These are phyloP conservation scores for Stromatinia cepivora DNA, from an alignment of 2,329 filamentous ascomycete genomes.

Conservation along the genomic window DNA sequence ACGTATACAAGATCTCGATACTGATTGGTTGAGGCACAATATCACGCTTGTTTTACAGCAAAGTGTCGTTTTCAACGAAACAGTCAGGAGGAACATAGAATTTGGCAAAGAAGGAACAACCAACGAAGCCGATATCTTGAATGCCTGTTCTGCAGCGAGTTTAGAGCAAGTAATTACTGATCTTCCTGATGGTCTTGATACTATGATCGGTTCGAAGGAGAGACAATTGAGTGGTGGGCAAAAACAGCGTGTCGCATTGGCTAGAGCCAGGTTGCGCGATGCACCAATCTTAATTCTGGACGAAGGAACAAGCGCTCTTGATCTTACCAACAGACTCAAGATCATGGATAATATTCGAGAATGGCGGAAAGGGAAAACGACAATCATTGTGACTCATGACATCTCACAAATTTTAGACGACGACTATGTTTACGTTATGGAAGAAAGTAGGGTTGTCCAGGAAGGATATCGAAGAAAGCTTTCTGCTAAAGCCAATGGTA, in stretches of 20 bases:
- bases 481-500: constrained; percentile 46
- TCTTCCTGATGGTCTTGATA: constrained; percentile 71
- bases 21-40: constrained; percentile 73
- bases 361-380: constrained; percentile 81
- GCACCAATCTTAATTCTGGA: constrained; percentile 82
- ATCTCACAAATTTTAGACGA: constrained; percentile 69
- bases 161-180: constrained; percentile 66
- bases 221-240: constrained; percentile 80
- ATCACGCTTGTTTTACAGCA: constrained; percentile 81
- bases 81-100: constrained; percentile 74
- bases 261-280: constrained; percentile 74
- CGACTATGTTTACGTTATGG: constrained; percentile 81
- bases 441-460: constrained; percentile 66
- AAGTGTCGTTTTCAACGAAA: constrained; percentile 79
- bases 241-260: constrained; percentile 76
- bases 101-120: constrained; percentile 62
- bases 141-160: constrained; percentile 65
- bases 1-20: constrained; percentile 61
- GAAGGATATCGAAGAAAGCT: constrained; percentile 64
- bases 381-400: constrained; percentile 92
- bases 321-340: constrained; percentile 65
- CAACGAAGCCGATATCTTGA: constrained; percentile 55
- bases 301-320: constrained; percentile 83
- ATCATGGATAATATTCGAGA: constrained; percentile 73
- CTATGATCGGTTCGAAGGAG: constrained; percentile 68